These are phyloP conservation scores for Pezizomycotina sp. DNA, from an alignment of 2,329 filamentous ascomycete genomes.

Conservation along the genomic window DNA sequence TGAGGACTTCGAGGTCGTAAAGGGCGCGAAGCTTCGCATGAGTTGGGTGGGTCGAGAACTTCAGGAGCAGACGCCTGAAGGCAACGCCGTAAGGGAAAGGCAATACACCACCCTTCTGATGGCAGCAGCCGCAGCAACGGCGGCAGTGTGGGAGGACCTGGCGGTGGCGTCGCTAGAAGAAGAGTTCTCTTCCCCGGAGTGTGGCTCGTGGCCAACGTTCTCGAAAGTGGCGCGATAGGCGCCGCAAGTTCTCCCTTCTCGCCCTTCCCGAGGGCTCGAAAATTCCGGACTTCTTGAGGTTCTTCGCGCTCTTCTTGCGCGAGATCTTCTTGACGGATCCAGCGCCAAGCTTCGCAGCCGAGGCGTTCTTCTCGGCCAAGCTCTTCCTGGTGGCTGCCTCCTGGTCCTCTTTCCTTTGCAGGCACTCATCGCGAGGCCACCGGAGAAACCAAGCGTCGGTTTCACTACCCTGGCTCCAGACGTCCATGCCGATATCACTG, in stretches of 20 bases:
- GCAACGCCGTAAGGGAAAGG: conserved; percentile 62
- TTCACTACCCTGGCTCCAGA: conserved; percentile 79
- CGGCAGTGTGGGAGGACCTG: conserved; percentile 30
- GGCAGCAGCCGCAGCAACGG: conserved; percentile 21
- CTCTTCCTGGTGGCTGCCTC: conserved; percentile 31
- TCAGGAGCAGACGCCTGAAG: conserved; percentile 61
- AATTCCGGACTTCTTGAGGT: conserved; percentile 36
- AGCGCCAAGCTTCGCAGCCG: conserved; percentile 32
- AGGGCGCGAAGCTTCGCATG: conserved; percentile 70
- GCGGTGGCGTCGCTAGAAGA: conserved; percentile 33
- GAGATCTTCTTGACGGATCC: conserved; percentile 38
- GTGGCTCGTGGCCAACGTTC: conserved; percentile 28
- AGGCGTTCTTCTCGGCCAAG: conserved; percentile 30
- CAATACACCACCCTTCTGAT: conserved; percentile 32
- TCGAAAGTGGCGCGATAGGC: conserved; percentile 31
- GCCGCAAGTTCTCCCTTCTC: conserved; percentile 31
- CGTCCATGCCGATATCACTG: conserved; percentile 72
- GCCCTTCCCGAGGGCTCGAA: conserved; percentile 31
- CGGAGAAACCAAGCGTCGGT: conserved; percentile 72
- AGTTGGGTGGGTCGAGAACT: conserved; percentile 79
- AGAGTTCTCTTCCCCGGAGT: conserved; percentile 33
- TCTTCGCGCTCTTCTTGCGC: conserved; percentile 48
- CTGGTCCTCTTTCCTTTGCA: conserved; percentile 43
- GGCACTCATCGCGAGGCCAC: conserved; percentile 48
- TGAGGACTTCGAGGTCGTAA: conserved; percentile 66